phyloP scores from a whole-genome alignment of 768 basidiomycete genomes.

The Tulasnella sp. region DNA sequence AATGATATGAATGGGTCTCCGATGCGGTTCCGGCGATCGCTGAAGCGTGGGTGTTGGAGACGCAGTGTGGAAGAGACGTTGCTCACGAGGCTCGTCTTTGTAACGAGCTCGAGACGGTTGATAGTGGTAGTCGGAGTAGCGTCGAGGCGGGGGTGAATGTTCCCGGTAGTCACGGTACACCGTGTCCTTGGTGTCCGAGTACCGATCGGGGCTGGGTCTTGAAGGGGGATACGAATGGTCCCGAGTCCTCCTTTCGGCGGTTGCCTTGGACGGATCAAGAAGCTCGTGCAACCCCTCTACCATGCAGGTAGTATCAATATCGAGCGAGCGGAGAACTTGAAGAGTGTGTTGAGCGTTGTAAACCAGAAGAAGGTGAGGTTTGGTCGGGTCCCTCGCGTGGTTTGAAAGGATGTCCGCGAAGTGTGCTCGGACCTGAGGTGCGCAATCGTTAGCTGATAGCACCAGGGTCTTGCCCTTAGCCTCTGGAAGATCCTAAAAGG shows the following conservation, averaged over 20 bases:
- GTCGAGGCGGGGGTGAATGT: conserved; percentile 9
- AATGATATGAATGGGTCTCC: conserved; percentile 12
- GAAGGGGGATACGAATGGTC: not conserved
- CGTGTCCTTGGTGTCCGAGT: not conserved
- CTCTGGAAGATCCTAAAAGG: not conserved
- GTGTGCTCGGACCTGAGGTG: not conserved
- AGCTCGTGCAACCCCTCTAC: not conserved
- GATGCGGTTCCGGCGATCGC: not conserved
- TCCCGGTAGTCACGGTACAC: not conserved
- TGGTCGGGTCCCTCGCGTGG: not conserved
- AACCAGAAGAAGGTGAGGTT: conserved; percentile 25
- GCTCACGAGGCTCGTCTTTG: conserved; percentile 10
- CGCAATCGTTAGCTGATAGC: not conserved
- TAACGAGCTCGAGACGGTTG: not conserved
- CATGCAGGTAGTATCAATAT: not conserved
- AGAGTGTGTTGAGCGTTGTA: conserved; percentile 1
- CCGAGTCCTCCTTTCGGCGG: not conserved
- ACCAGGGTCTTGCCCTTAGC: not conserved
- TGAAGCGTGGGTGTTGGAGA: not conserved
- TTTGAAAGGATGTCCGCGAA: conserved; percentile 12
- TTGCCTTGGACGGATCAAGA: not conserved
- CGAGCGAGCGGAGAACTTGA: not conserved
- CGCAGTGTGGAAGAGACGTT: not conserved
- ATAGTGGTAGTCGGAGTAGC: not conserved
- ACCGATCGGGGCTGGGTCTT: not conserved